Evolutionary conservation across 148 eudicot genomes (phyloP).

Genomic region (Fagopyrum tataricum): DNA sequence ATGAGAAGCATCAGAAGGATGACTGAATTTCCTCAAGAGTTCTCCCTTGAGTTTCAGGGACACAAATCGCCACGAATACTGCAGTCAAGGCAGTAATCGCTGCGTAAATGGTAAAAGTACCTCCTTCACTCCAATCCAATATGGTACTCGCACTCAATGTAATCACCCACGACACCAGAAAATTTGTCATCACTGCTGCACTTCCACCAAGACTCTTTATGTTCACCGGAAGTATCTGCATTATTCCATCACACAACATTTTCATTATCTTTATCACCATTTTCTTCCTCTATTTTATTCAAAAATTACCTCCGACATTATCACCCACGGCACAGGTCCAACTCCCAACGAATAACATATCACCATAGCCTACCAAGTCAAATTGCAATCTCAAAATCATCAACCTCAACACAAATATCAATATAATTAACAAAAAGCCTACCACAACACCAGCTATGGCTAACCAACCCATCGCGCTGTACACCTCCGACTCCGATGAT

Average conservation of each 20-base stretch:
- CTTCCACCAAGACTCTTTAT: slow-evolving; percentile 85
- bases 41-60: slow-evolving; percentile 5
- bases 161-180: slow-evolving; percentile 45
- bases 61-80: background rate
- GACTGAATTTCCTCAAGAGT: background rate
- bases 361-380: slow-evolving; percentile 44
- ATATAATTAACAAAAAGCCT: slow-evolving; percentile 14
- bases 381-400: background rate
- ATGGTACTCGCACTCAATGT: slow-evolving; percentile 71
- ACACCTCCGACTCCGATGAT: slow-evolving; percentile 35
- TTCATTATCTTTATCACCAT: no score
- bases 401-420: background rate
- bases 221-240: slow-evolving; percentile 60
- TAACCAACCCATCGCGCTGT: slow-evolving; percentile 34
- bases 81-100: background rate
- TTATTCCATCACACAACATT: background rate
- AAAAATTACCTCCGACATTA: slow-evolving; percentile 80
- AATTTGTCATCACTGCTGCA: slow-evolving; percentile 58
- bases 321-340: slow-evolving; percentile 84
- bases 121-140: slow-evolving; percentile 67
- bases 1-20: background rate
- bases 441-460: slow-evolving; percentile 79
- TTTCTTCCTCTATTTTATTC: background rate
- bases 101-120: slow-evolving; percentile 3
- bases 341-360: slow-evolving; percentile 67